Base-by-base conservation (phyloP, 176 grass and related monocot species). In the Avena sativa region DNA sequence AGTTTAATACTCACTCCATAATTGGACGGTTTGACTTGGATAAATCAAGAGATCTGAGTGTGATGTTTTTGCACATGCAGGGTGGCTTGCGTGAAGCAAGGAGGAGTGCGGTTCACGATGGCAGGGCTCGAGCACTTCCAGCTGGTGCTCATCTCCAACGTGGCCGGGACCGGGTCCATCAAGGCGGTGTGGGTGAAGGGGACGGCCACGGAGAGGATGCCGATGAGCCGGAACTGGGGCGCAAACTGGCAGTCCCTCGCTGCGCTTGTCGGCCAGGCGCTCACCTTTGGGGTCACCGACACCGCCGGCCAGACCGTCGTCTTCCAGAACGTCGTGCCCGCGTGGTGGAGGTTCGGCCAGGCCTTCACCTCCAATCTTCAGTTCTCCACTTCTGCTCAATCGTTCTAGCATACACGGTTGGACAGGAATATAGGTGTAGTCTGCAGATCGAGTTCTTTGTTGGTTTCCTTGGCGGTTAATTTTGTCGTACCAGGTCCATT, bases 181-280 rank as follows among this genome's bases (percentile, higher is more conserved):
- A 87, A 71, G 78, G 86, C 88, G 74, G 86, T 60, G 28, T 90
- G 23, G 89, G 92, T 98, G 86, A 98, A 92, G 83, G 93, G 93
- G 25, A 87, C 81, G 25, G 70, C 2, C 46, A 89, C 93, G 20
- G 89, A 81, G 12, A 87, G 91, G 93, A 85, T 89, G 85, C 50
- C 88, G 23, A 93, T 98, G 95, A 84, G 81, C 11, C 84, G 88
- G 57, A 98, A 98, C 78, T 98, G 91, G 95, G 95, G 93, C 67
- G 87, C 89, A 34, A 90, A 95, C 80, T 98, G 95, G 95, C 95
- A 95, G 87, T 91, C 86, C 74, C 88, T 83, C 65, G 74, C 87
- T 3, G 82, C 68, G 51, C 92, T 96, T 47, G 79, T 76, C 76
- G 90, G 93, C 14, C 92, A 93, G 76, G 78, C 65, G 77, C 88